Conservation (phyloP, 192 early-diverging fungal genomes). For the Bifiguratus adelaidae region DNA sequence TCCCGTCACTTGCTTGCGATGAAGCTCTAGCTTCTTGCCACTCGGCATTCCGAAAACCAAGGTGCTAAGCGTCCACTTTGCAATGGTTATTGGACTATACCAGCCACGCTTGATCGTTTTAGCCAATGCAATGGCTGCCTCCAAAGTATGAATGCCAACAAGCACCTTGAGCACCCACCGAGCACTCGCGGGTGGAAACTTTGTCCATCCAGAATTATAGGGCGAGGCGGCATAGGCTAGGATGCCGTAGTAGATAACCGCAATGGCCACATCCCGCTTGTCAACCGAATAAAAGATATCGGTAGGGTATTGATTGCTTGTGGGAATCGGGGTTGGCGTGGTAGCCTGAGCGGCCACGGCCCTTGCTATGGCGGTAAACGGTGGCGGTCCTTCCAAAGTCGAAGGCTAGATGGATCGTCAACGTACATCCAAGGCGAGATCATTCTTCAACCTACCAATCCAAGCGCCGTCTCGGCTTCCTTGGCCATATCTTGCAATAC, state of each 20-base stretch:
- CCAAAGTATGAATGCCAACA: conserved; percentile 11
- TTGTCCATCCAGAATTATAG: too few species aligned
- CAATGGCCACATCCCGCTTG: background rate
- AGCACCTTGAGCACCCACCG: background rate
- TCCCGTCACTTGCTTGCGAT: too few species aligned
- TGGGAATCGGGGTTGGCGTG: conserved; percentile 4
- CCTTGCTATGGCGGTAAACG: conserved; percentile 17
- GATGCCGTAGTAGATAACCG: background rate
- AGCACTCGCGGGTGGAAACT: background rate
- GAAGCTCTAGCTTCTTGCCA: conserved; percentile 7
- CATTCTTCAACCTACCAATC: conserved; percentile 16
- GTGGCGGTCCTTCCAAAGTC: conserved; percentile 21
- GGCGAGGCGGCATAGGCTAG: background rate
- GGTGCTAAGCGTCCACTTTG: conserved; percentile 18
- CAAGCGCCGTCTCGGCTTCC: conserved; percentile 29
- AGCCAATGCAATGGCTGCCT: conserved; percentile 5
- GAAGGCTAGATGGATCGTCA: conserved; percentile 11
- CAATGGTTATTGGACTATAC: conserved; percentile 9
- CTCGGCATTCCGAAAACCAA: conserved; percentile 13
- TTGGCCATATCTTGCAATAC: conserved; percentile 31
- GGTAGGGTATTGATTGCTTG: background rate
- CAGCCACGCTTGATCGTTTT: conserved; percentile 14
- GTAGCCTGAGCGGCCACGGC: conserved; percentile 9
- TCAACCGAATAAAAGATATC: conserved; percentile 9
- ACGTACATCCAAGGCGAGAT: background rate